Base-by-base conservation (phyloP, 352 stramenopile genomes). In the Globisporangium ultimum region DNA sequence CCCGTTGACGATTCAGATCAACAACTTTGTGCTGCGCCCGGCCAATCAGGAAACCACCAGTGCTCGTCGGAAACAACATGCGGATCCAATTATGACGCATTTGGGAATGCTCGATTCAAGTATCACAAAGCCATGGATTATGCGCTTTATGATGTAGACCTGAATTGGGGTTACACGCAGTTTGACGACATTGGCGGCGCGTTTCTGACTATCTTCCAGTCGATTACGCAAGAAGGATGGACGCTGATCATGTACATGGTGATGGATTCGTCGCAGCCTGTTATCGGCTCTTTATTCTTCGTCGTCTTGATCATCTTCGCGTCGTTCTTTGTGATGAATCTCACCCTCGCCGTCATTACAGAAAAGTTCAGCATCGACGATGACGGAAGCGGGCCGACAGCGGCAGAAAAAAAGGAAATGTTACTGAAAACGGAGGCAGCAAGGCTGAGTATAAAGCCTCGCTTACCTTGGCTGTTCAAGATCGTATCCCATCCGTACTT, bases 171-270 rank as follows among this genome's bases (percentile, higher is more conserved):
- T 0, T 97, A 94, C 41, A 97, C 91, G 1, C 93, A 71, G n/a
- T 98, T 98, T 67, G 94, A 98, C 72, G 88, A 96, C 58, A 92
- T 98, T 40, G 70, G 71, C 1, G 77, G 55, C 13, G 84, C 93
- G 2, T 97, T 98, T 42, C 76, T 98, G 34, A 96, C 90, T 6
- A 97, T 98, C 42, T 97, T 98, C 62, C 93, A 98, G 66, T 74
- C 85, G 0, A 89, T 98, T 48, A 98, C 94, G 3, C 69, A 97
- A 47, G 95, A 98, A 75, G 95, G 95, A 0, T 98, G 95, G 95
- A 95, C 81, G 0, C 47, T 67, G 38, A 89, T 98, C 54, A 98
- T 98, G 86, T 95, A 97, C 67, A 91, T 92, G 72, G 76, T 92
- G 18, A 76, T 87, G 73, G 65, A 86, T 53, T 72, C 76, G 14